Conservation (phyloP, 257 asterid species). For the Verbascum thapsus region DNA sequence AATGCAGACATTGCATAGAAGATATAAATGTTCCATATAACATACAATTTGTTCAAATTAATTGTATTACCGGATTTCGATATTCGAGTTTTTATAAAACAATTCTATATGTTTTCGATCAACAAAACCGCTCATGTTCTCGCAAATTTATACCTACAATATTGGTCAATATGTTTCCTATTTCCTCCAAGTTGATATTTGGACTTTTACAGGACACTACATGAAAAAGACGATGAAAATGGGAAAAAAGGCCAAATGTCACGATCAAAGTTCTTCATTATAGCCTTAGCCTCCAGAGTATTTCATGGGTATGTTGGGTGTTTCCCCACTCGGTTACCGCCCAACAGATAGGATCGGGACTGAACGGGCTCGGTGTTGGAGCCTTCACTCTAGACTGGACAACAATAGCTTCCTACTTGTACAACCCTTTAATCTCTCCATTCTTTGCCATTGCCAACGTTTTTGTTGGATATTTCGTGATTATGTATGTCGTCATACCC, state of each 20-base stretch:
- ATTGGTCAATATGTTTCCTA: no score
- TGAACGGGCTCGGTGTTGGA: conserved; percentile 68
- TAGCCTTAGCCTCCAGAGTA: conserved; percentile 54
- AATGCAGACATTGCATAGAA: no score
- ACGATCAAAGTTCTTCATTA: conserved; percentile 66
- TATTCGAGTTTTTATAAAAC: no score
- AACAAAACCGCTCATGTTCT: no score
- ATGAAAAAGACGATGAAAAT: conserved; percentile 47
- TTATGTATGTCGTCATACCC: conserved; percentile 63
- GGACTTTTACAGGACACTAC: conserved; percentile 66
- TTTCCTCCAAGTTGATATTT: neutral
- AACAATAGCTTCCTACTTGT: conserved; percentile 62
- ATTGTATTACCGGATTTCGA: no score
- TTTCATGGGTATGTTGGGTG: conserved; percentile 87
- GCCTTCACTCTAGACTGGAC: conserved; percentile 78
- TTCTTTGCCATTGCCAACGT: conserved; percentile 79
- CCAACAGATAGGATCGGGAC: conserved; percentile 77
- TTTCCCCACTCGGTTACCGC: conserved; percentile 77
- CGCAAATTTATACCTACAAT: no score
- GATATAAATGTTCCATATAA: no score
- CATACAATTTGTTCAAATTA: no score
- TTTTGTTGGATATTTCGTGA: conserved; percentile 52
- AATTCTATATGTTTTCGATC: no score
- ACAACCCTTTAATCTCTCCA: conserved; percentile 73
- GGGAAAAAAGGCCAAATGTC: conserved; percentile 34